A percentile compares a stretch with the other conserved stretches of the same genome.
Evolutionary conservation across 345 rosid genomes (phyloP).

Genomic region (Dovyalis caffra): DNA sequence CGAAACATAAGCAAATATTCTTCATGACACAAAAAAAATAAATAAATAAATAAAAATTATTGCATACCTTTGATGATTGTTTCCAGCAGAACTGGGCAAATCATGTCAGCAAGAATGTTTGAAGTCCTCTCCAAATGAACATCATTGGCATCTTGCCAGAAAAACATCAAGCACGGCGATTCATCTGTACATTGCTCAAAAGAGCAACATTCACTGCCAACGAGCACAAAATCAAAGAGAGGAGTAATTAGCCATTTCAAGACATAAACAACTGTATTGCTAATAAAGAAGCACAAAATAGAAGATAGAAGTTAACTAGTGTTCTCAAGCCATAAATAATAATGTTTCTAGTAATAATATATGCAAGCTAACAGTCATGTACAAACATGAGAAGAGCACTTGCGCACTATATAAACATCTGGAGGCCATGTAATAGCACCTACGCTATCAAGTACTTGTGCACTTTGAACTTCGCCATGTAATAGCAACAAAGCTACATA

Average conservation of each 20-base stretch:
- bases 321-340: background rate
- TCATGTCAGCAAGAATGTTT: conserved; percentile 53
- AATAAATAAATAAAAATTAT: conserved; percentile 5
- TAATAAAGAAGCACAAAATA: background rate
- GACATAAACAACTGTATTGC: background rate
- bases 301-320: background rate
- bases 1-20: background rate
- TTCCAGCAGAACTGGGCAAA: conserved; percentile 74
- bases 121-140: conserved; percentile 44
- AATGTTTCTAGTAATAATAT: background rate
- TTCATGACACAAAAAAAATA: conserved; percentile 11
- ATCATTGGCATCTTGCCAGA: conserved; percentile 40
- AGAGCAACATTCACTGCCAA: conserved; percentile 69
- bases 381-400: background rate
- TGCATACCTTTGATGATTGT: conserved; percentile 79
- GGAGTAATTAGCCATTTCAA: background rate
- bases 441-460: background rate
- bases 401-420: background rate
- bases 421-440: background rate
- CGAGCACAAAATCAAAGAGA: conserved; percentile 18
- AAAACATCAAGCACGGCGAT: conserved; percentile 71
- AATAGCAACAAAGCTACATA: background rate
- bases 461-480: background rate
- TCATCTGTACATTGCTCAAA: conserved; percentile 47
- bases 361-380: background rate